A percentile compares a stretch with the other conserved stretches of the same genome.
These are phyloP conservation scores for Wakefieldia striispora DNA, from an alignment of 768 basidiomycete species.

Conservation along the genomic window DNA sequence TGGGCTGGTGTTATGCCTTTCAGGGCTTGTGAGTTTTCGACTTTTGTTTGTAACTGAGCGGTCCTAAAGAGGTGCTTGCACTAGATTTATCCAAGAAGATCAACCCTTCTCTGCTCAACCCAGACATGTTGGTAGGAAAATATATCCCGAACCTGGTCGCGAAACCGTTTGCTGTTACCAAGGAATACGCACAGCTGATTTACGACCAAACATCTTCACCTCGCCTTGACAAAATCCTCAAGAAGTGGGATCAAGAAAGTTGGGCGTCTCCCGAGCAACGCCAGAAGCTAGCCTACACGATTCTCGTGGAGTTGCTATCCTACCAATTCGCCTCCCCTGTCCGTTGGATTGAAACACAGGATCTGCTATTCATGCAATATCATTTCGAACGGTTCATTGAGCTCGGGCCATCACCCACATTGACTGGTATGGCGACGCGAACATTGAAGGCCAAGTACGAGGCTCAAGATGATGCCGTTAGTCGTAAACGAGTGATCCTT, in stretches of 20 bases:
- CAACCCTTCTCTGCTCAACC: slow-evolving; percentile 85
- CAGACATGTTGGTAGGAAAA: slow-evolving; percentile 90
- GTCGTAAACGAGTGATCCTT: slow-evolving; percentile 74
- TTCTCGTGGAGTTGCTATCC: slow-evolving; percentile 93
- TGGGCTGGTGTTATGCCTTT: slow-evolving; percentile 99
- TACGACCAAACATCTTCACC: slow-evolving; percentile 97
- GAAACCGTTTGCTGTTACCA: slow-evolving; percentile 78
- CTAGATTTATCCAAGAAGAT: slow-evolving; percentile 97
- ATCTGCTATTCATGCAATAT: slow-evolving; percentile 83
- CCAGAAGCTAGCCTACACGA: slow-evolving; percentile 92
- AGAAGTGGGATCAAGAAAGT: slow-evolving; percentile 87
- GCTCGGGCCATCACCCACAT: slow-evolving; percentile 92
- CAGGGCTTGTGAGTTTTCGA: slow-evolving; percentile 77
- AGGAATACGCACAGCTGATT: slow-evolving; percentile 89
- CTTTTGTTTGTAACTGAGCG: not conserved
- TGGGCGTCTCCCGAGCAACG: slow-evolving; percentile 84
- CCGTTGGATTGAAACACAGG: slow-evolving; percentile 99
- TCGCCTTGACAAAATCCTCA: slow-evolving; percentile 90
- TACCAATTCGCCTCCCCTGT: slow-evolving; percentile 99
- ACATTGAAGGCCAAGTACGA: slow-evolving; percentile 96
- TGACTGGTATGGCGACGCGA: slow-evolving; percentile 91
- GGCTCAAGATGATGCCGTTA: slow-evolving; percentile 78
- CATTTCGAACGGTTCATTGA: slow-evolving; percentile 93
- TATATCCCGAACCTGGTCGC: slow-evolving; percentile 98
- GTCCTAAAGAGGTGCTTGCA: not conserved